Conservation (phyloP, 768 basidiomycete genomes). For the Cystofilobasidium capitatum region DNA sequence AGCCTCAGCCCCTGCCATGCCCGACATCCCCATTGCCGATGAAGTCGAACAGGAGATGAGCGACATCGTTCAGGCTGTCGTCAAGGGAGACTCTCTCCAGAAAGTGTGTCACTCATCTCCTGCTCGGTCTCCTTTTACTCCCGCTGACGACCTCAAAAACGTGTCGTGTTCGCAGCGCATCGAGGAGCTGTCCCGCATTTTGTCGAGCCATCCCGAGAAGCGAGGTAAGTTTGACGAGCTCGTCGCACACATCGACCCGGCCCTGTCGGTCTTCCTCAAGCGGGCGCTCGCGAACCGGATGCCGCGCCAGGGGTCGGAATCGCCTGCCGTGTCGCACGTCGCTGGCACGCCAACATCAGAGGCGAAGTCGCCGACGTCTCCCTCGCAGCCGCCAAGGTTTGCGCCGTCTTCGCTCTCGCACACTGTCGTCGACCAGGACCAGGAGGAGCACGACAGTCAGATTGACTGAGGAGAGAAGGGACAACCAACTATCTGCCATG, state of each 20-base stretch:
- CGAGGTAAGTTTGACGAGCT: slow-evolving; percentile 28
- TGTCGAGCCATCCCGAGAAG: slow-evolving; percentile 67
- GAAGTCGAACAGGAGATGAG: slow-evolving; percentile 62
- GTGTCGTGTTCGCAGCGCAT: slow-evolving; percentile 53
- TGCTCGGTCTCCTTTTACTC: not conserved
- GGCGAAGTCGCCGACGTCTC: not conserved
- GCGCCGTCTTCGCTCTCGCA: no score
- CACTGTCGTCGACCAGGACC: no score
- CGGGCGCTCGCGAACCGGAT: slow-evolving; percentile 19
- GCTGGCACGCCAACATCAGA: not conserved
- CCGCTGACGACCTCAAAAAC: not conserved
- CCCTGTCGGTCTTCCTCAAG: slow-evolving; percentile 20
- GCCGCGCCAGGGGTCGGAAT: slow-evolving; percentile 6
- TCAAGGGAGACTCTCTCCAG: slow-evolving; percentile 20
- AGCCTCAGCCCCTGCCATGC: slow-evolving; percentile 49
- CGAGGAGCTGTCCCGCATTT: slow-evolving; percentile 83
- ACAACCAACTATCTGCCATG: no score
- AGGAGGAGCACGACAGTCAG: no score
- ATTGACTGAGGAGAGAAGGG: no score
- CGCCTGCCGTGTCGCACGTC: slow-evolving; percentile 5
- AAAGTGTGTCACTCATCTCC: slow-evolving; percentile 9
- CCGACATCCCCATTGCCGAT: slow-evolving; percentile 50
- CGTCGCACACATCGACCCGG: slow-evolving; percentile 13
- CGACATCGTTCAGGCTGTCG: slow-evolving; percentile 62
- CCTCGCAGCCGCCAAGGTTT: not conserved